Base-by-base conservation (phyloP, 169 alveolate species). In the Eimeria praecox region DNA sequence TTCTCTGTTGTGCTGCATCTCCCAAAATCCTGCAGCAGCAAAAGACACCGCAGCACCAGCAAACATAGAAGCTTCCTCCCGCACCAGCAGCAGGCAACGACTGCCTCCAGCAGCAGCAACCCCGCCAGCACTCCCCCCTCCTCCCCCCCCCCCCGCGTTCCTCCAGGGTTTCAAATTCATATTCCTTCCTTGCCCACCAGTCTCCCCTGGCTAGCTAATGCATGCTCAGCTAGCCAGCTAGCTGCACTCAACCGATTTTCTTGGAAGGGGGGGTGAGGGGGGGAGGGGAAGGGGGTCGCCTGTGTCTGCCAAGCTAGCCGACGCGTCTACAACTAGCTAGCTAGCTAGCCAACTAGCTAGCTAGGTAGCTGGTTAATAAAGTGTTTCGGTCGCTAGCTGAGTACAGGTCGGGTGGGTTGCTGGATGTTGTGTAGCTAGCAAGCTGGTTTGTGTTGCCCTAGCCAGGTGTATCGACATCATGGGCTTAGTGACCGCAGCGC, bases 1-100 rank as follows among this genome's bases (percentile, higher is more conserved):
- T 71, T 56, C 92, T n/a, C 20, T 78, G 44, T 20, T 85, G 46
- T 1, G 92, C 92, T 33, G 92, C 92, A 85, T 85, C 92, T 1
- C 92, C 92, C 73, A 80, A 14, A n/a, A 14, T 46, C 66, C 90
- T 80, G 90, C 54, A 52, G 86, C 86, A 42, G 52, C 38, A 22
- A 33, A 12, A 0, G 49, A 27, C 52, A 38, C 3, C 12, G 46
- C 78, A 66, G 44, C 78, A 66, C 46, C 27, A 66, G 78, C 44
- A 66, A 9, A 27, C 75, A 27, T 62, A 12, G 27, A 62, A 4
- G 38, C 38, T 12, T 5, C 33, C 75, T 38, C 27, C 56, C 56
- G 27, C 73, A 62, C 38, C 73, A 62, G 73, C 73, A 18, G 73
- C 38, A 18, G 5, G 56, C 12, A 49, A 49, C 56, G n/a, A 56